These are phyloP conservation scores for Cladophialophora immunda DNA, from an alignment of 2,329 filamentous ascomycete genomes.

Conservation along the genomic window DNA sequence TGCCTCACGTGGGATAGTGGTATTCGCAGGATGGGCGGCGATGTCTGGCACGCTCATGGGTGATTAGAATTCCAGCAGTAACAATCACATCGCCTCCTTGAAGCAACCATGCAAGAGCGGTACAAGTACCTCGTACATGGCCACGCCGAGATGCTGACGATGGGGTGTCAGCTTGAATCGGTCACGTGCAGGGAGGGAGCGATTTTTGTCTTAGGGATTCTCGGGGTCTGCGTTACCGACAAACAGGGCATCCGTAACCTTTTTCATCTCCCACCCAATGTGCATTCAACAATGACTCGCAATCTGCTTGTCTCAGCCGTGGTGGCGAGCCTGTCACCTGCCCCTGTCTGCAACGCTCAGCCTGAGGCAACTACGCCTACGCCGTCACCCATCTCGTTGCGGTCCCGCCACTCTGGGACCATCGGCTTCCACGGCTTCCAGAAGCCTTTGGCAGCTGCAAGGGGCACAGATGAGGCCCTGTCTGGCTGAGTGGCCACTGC, in stretches of 20 bases:
- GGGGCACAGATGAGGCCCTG: neutral
- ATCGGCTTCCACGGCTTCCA: slow-evolving; percentile 13
- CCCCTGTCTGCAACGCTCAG: neutral
- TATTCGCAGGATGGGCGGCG: neutral
- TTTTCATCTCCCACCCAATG: neutral
- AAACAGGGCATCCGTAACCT: neutral
- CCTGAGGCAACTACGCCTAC: neutral
- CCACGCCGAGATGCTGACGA: neutral
- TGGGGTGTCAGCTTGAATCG: neutral
- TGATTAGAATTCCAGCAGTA: neutral
- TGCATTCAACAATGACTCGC: neutral
- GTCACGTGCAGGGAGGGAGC: neutral
- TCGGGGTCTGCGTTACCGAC: neutral
- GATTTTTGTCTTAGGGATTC: neutral
- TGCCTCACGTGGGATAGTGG: neutral
- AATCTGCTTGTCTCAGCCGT: neutral
- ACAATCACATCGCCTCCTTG: neutral
- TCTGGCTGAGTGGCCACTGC: neutral
- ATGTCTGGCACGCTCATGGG: neutral
- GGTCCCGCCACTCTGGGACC: neutral
- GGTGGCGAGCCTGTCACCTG: slow-evolving; percentile 1
- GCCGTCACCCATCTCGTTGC: neutral
- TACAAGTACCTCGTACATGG: neutral
- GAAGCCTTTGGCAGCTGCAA: slow-evolving; percentile 11
- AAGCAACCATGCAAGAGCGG: neutral